Evolutionary conservation across 306 rosid species (phyloP), one percentile per base, ranked within the genome.

Genomic region (Lathyrus tuberosus): DNA sequence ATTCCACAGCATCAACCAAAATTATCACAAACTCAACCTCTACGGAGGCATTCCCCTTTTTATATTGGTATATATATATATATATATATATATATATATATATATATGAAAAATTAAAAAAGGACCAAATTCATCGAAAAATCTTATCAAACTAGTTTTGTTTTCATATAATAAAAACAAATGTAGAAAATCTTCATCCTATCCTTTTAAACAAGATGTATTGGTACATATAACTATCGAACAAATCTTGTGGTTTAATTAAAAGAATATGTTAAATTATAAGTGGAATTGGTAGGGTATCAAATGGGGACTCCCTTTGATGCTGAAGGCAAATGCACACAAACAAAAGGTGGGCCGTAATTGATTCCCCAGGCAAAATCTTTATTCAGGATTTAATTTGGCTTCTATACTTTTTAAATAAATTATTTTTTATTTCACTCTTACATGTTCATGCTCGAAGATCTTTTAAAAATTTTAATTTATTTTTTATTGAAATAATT

Each of bases 321-420:
- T 72, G 20, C 74, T 70, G 22, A 0, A 17, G 12, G 15, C 51
- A 73, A 72, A 49, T 63, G 63, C 65, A 18, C 48, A 61, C 16
- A 10, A 6, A 20, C 46, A 44, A 46, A 41, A n/a, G 15, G 78
- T 72, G 73, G 68, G 22, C 78, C 82, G 74, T 59, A 72, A 26
- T 78, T 59, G 78, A 78, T 58, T 58, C 74, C 41, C n/a, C 72
- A 66, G 51, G 1, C 43, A 54, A 70, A 70, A 46, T 71, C 62
- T 63, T 64, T 12, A 26, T 56, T 65, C 47, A 64, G 14, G 37
- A 63, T 54, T 38, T 31, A 33, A 62, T 63, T 70, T 70, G 61
- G 46, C 54, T 71, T 67, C 26, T 49, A 42, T 69, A 30, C 71
- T 10, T n/a, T n/a, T 1, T 5, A 12, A 42, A n/a, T 3, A 40